phyloP scores from a whole-genome alignment of 1,284 basidiomycete species.

The Fomitiporia mediterranea region DNA sequence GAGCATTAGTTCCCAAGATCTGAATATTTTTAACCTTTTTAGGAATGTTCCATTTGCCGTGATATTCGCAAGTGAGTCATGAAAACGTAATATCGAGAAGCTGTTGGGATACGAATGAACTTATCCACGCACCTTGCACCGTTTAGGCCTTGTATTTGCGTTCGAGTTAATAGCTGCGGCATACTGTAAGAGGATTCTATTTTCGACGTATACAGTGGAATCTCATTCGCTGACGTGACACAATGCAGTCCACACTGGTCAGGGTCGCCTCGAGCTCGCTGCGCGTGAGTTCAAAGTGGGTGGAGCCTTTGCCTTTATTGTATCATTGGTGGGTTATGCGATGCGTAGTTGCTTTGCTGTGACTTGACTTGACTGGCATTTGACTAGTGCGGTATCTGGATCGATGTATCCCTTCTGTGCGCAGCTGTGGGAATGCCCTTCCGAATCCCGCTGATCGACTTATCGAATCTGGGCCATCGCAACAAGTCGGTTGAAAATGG shows the following conservation, averaged over 20 bases:
- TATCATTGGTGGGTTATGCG: conserved; percentile 18
- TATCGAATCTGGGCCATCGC: conserved; percentile 13
- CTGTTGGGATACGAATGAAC: not conserved
- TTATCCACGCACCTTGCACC: not conserved
- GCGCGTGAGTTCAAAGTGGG: conserved; percentile 21
- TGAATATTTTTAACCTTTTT: not conserved
- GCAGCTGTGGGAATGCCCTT: conserved; percentile 23
- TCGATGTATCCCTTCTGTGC: conserved; percentile 22
- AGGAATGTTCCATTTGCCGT: conserved; percentile 23
- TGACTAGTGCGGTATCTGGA: conserved; percentile 20
- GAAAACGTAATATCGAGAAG: not conserved
- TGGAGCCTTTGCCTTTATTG: conserved; percentile 23
- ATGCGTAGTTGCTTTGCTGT: not conserved
- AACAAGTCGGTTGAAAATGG: not conserved
- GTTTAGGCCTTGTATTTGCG: conserved; percentile 19
- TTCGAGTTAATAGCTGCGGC: conserved; percentile 23
- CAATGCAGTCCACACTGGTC: conserved; percentile 19
- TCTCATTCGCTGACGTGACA: not conserved
- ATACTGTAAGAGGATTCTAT: conserved; percentile 21
- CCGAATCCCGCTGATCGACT: conserved; percentile 22
- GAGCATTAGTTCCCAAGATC: not conserved
- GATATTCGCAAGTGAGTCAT: conserved; percentile 21
- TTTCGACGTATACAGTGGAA: not conserved
- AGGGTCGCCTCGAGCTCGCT: conserved; percentile 16
- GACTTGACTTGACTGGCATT: conserved; percentile 2